Conservation (phyloP, 2,329 filamentous ascomycete genomes). For the Fusarium papillatum region DNA sequence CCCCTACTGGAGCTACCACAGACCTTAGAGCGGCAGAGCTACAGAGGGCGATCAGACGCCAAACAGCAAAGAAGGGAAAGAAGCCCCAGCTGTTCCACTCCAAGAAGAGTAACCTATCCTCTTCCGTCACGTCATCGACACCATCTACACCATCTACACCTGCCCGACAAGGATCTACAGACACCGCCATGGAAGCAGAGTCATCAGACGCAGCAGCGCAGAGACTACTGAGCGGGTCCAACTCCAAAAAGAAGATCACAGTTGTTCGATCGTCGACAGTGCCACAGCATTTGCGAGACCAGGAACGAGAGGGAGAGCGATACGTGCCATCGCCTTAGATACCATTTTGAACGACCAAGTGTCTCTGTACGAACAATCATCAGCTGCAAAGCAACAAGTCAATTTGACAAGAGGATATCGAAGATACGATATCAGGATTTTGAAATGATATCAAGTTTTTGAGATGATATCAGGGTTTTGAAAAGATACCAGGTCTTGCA, state of each 20-base stretch:
- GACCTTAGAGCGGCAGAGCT: neutral
- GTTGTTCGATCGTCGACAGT: slow-evolving; percentile 6
- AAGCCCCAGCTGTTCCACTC: slow-evolving; percentile 12
- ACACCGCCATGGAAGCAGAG: neutral
- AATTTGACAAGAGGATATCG: neutral
- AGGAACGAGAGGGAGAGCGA: neutral
- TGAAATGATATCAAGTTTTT: neutral
- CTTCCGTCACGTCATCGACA: neutral
- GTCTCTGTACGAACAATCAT: neutral
- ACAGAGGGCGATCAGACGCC: neutral
- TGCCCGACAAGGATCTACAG: neutral
- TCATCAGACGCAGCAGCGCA: neutral
- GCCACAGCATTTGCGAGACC: slow-evolving; percentile 3
- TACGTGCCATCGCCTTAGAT: neutral
- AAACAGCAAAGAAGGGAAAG: neutral
- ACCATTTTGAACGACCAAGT: neutral
- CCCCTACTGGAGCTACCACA: neutral
- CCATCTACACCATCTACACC: neutral
- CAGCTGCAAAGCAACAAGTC: neutral
- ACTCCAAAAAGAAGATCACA: neutral
- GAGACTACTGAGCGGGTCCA: neutral
- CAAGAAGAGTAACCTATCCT: neutral
- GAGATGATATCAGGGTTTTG: neutral
- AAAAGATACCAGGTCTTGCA: neutral
- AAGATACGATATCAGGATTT: neutral